phyloP scores from a whole-genome alignment of 2,329 filamentous ascomycete species.

The Pseudogymnoascus sp. region DNA sequence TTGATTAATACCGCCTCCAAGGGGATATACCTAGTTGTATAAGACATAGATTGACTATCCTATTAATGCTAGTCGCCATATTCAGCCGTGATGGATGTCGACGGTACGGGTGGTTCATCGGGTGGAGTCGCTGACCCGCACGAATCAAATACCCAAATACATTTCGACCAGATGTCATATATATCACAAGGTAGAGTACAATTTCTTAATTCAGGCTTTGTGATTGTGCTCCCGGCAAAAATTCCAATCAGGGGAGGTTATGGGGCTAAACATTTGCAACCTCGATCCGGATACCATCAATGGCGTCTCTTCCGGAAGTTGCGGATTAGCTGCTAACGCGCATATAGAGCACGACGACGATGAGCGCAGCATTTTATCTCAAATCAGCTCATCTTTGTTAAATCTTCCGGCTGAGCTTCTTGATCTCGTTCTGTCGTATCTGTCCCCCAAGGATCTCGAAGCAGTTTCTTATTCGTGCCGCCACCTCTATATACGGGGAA shows the following conservation, averaged over 20 bases:
- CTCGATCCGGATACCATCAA: neutral
- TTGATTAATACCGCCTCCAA: neutral
- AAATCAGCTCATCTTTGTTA: conserved; percentile 32
- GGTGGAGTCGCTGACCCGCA: neutral
- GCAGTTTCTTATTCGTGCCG: conserved; percentile 53
- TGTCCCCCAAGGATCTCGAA: conserved; percentile 57
- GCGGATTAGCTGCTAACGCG: neutral
- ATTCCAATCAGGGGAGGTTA: neutral
- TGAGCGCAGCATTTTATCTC: neutral
- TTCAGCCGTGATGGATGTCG: neutral
- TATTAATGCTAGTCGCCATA: neutral
- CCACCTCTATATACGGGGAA: conserved; percentile 48
- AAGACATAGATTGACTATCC: neutral
- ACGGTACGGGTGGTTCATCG: neutral
- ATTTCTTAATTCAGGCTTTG: neutral
- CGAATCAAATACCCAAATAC: neutral
- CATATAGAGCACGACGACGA: neutral
- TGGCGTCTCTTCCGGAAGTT: neutral
- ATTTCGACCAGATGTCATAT: neutral
- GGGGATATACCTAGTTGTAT: neutral
- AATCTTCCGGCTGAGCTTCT: conserved; percentile 67
- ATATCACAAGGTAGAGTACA: neutral
- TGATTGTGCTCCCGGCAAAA: neutral
- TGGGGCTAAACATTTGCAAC: neutral
- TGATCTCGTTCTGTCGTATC: conserved; percentile 58